Percentiles rank a stretch among this genome's conserved stretches.
Conservation (phyloP, 805 yeast species). For the Torulaspora delbrueckii region DNA sequence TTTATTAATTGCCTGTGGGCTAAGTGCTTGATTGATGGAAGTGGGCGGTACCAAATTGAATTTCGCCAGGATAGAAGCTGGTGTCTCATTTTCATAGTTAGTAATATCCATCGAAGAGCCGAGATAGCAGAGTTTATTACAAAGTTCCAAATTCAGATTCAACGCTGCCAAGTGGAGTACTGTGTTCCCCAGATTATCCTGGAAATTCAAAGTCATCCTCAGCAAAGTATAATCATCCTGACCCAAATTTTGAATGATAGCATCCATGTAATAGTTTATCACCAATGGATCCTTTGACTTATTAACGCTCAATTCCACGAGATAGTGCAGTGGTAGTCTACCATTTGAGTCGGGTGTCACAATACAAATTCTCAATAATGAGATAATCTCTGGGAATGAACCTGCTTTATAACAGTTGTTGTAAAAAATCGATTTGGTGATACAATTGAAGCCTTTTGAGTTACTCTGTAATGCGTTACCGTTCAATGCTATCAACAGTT, state of each 20-base stretch:
- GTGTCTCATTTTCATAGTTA: slow-evolving; percentile 31
- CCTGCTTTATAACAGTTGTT: slow-evolving; percentile 65
- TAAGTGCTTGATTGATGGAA: slow-evolving; percentile 1
- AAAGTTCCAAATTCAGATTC: slow-evolving; percentile 32
- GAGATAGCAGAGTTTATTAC: slow-evolving; percentile 29
- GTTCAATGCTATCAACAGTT: slow-evolving; percentile 49
- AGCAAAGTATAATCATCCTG: slow-evolving; percentile 42
- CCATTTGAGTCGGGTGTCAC: slow-evolving; percentile 69
- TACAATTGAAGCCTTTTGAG: slow-evolving; percentile 59
- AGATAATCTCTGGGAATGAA: slow-evolving; percentile 54
- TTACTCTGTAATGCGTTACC: slow-evolving; percentile 55
- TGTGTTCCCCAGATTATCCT: slow-evolving; percentile 79
- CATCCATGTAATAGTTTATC: slow-evolving; percentile 52
- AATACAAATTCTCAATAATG: slow-evolving; percentile 58
- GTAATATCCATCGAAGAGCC: slow-evolving; percentile 32
- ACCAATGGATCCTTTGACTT: slow-evolving; percentile 44
- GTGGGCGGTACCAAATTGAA: slow-evolving; percentile 29
- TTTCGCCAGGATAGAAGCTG: slow-evolving; percentile 28
- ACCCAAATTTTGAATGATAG: slow-evolving; percentile 42
- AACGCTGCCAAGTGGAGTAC: slow-evolving; percentile 70
- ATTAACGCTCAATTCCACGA: slow-evolving; percentile 50
- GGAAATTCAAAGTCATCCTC: slow-evolving; percentile 62
- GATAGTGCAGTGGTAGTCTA: slow-evolving; percentile 68
- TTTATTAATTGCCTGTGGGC: slow-evolving; percentile 4
- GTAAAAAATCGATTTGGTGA: slow-evolving; percentile 64